Base-by-base conservation (phyloP, 1,139 yeast species). In the Candida dubliniensis region DNA sequence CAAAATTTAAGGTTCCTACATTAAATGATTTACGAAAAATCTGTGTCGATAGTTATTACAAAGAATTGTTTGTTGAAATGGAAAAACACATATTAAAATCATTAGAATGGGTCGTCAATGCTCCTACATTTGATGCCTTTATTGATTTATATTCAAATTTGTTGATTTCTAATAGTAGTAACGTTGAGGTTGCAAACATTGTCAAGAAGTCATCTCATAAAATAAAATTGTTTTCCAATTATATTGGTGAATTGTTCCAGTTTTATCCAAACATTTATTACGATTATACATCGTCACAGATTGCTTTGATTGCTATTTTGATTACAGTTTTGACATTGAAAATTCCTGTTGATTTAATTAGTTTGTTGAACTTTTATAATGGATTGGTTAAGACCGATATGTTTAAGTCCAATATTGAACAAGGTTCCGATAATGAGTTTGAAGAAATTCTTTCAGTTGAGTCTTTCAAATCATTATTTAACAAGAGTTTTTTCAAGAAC, bases 81-180 rank as follows among this genome's bases (percentile, higher is more conserved):
- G 93, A 85, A 59, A 74, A 82, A 50, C 84, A 81, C 55, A 73
- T 84, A 38, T 66, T 84, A 48, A 82, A 79, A 63, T 69, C 79
- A 7, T 64, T 81, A 47, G 69, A 74, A 44, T 82, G 87, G 87
- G 67, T 74, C 54, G 67, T 81, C 37, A 69, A 75, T 41, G 63
- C 72, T 39, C 81, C 87, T 23, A 80, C 87, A 8, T 77, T 80
- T 53, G 89, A 83, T 60, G 66, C 77, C 4, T 82, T 81, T 54
- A 67, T 83, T 47, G 89, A 84, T 55, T 61, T 83, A 43, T 73
- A 72, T 54, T 62, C 71, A 58, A 66, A 76, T 45, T 42, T 51
- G 14, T 43, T 56, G 34, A 55, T 68, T 31, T 40, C 53, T 3
- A 53, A 49, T 34, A 41, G 48, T 43, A 38, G 36, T 13, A 54